Percentiles rank a stretch among this genome's conserved stretches.
These are phyloP conservation scores for Candida ficus DNA, from an alignment of 805 yeast species.

Conservation along the genomic window DNA sequence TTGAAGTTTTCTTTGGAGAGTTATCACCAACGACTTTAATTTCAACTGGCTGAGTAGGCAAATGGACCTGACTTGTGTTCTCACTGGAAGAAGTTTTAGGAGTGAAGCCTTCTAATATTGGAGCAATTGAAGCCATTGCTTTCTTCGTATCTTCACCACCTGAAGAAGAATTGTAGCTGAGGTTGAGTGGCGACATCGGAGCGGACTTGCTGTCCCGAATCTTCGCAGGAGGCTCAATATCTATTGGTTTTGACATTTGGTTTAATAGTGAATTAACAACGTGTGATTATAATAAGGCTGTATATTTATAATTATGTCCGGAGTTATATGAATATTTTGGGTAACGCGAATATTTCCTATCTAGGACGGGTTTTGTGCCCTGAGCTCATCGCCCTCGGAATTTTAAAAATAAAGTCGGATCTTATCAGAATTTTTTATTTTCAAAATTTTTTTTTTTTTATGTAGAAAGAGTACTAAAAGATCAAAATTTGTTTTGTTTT, in stretches of 20 bases:
- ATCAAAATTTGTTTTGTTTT: background rate
- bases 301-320: too few species aligned
- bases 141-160: slow-evolving; percentile 33
- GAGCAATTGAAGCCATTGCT: slow-evolving; percentile 78
- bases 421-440: background rate
- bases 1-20: slow-evolving; percentile 14
- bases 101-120: slow-evolving; percentile 65
- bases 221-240: slow-evolving; percentile 13
- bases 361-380: background rate
- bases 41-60: slow-evolving; percentile 21
- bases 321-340: too few species aligned
- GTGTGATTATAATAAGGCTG: too few species aligned
- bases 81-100: slow-evolving; percentile 63
- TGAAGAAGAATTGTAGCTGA: slow-evolving; percentile 15
- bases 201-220: slow-evolving; percentile 8
- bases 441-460: background rate
- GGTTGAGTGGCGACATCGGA: slow-evolving; percentile 29
- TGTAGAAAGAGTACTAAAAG: background rate
- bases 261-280: too few species aligned
- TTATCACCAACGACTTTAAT: slow-evolving; percentile 4
- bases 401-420: too few species aligned
- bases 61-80: slow-evolving; percentile 26
- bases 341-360: slow-evolving; percentile 5
- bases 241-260: slow-evolving; percentile 22
- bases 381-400: background rate